Percentiles rank a stretch among this genome's conserved stretches.
Conservation (phyloP, 495 filamentous ascomycete species). For the Neurospora sp. region DNA sequence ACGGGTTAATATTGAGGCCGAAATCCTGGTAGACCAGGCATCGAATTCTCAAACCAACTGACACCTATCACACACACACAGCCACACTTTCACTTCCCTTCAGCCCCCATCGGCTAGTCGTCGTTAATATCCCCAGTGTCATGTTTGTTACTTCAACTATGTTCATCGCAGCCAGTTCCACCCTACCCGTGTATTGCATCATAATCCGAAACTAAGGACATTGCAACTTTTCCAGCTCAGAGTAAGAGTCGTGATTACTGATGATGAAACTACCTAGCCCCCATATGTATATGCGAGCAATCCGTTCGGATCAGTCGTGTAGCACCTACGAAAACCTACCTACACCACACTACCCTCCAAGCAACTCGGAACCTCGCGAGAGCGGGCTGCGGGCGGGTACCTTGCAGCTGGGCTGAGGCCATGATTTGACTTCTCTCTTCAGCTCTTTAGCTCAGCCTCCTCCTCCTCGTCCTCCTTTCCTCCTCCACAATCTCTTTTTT, state of each 20-base stretch:
- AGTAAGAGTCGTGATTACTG: background rate
- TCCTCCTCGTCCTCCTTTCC: background rate
- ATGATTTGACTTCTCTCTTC: background rate
- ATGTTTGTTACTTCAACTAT: background rate
- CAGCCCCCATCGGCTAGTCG: background rate
- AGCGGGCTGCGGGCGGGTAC: background rate
- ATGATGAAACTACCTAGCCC: background rate
- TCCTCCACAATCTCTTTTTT: background rate
- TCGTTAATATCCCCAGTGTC: background rate
- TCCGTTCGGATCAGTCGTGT: background rate
- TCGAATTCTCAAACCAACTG: background rate
- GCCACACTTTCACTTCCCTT: background rate
- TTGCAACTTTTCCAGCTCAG: background rate
- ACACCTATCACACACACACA: background rate
- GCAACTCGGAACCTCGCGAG: background rate
- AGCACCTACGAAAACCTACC: background rate
- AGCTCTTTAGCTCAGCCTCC: background rate
- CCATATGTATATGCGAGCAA: background rate
- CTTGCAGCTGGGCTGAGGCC: background rate
- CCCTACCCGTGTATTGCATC: background rate
- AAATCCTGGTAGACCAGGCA: background rate
- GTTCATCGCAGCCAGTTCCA: background rate
- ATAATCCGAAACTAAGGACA: background rate
- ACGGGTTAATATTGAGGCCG: background rate
- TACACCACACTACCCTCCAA: background rate